Percentiles rank a stretch among this genome's conserved stretches.
These are phyloP conservation scores for Trichomonas gallinae DNA, from an alignment of 208 protist species.

Conservation along the genomic window DNA sequence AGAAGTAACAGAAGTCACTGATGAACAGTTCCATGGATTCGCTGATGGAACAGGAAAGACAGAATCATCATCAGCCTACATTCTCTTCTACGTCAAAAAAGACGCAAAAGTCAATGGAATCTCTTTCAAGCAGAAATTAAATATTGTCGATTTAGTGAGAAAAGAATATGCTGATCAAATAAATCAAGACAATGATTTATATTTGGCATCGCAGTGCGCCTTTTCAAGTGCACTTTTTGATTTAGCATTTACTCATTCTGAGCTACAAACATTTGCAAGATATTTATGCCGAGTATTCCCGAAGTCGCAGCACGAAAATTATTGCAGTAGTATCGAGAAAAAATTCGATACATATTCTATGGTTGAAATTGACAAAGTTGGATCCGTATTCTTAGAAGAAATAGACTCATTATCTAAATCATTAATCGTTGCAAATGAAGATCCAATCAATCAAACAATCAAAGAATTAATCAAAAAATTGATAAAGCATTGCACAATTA, in stretches of 20 bases:
- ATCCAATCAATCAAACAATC: background rate
- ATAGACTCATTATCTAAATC: background rate
- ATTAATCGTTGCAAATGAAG: background rate
- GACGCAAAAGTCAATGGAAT: background rate
- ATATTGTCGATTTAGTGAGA: background rate
- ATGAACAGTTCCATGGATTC: background rate
- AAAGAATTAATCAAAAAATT: background rate
- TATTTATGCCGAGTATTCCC: background rate
- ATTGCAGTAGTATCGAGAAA: background rate
- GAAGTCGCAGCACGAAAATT: background rate
- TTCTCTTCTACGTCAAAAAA: background rate
- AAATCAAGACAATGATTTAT: background rate
- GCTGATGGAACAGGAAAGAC: background rate
- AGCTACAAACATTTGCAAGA: background rate
- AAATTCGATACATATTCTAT: background rate
- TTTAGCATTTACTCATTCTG: background rate
- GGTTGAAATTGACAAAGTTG: background rate
- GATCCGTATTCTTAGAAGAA: background rate
- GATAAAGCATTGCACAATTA: background rate
- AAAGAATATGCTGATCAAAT: background rate
- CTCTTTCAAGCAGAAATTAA: background rate
- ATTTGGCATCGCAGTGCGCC: background rate
- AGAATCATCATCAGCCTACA: background rate
- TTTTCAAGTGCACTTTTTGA: background rate
- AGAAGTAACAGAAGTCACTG: background rate